Conservation (phyloP, 441 rosid species). For the Daphne laureola region DNA sequence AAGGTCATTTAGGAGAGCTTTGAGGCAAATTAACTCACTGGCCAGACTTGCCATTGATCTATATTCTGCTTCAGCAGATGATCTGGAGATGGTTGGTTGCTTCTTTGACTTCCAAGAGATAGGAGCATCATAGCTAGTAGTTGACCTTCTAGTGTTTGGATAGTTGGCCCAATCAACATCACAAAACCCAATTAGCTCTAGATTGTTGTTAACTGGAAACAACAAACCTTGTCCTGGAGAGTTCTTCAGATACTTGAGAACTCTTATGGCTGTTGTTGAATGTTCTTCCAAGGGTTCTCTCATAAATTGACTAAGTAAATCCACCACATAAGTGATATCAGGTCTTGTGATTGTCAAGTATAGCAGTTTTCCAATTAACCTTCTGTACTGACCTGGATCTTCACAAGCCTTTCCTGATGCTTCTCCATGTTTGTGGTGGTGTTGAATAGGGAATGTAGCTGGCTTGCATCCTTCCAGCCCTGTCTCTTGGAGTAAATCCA, state of each 20-base stretch:
- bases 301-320: not conserved
- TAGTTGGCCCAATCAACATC: too few relatives aligned
- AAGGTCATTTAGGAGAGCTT: too few relatives aligned
- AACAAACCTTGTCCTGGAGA: too few relatives aligned
- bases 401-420: not conserved
- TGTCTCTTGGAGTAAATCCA: not conserved
- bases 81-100: too few relatives aligned
- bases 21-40: too few relatives aligned
- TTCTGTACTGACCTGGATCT: not conserved
- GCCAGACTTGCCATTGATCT: too few relatives aligned
- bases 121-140: too few relatives aligned
- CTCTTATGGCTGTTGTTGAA: not conserved
- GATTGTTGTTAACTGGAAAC: too few relatives aligned
- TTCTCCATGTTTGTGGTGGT: not conserved
- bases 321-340: not conserved
- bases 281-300: not conserved
- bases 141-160: too few relatives aligned
- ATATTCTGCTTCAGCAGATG: too few relatives aligned
- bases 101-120: not conserved
- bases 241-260: not conserved
- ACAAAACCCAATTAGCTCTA: too few relatives aligned
- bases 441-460: not conserved
- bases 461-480: not conserved
- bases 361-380: not conserved
- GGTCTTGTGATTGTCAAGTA: not conserved